Evolutionary conservation across 176 grass and related monocot genomes (phyloP).

Genomic region (Zea mays): Zm-B73-REFERENCE-NAM-5.0 NC_050099.1:15706501-15707000

Average conservation of each 20-base stretch:
- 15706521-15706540: background rate
- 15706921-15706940: slow-evolving; percentile 65
- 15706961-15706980: slow-evolving; percentile 39
- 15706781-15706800: slow-evolving; percentile 55
- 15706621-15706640: background rate
- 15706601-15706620: no score
- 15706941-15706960: slow-evolving; percentile 51
- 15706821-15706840: slow-evolving; percentile 70
- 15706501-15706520: background rate
- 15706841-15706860: slow-evolving; percentile 67
- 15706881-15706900: slow-evolving; percentile 65
- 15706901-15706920: slow-evolving; percentile 50
- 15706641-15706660: background rate
- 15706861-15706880: slow-evolving; percentile 49
- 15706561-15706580: background rate
- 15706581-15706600: background rate
- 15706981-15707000: background rate
- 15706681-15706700: background rate
- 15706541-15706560: background rate
- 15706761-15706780: slow-evolving; percentile 68
- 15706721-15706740: background rate
- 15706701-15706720: background rate
- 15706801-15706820: slow-evolving; percentile 51
- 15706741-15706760: background rate
- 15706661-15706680: background rate